These are phyloP conservation scores for Ottelia alismoides DNA, from an alignment of 106 monocot species.

Conservation along the genomic window DNA sequence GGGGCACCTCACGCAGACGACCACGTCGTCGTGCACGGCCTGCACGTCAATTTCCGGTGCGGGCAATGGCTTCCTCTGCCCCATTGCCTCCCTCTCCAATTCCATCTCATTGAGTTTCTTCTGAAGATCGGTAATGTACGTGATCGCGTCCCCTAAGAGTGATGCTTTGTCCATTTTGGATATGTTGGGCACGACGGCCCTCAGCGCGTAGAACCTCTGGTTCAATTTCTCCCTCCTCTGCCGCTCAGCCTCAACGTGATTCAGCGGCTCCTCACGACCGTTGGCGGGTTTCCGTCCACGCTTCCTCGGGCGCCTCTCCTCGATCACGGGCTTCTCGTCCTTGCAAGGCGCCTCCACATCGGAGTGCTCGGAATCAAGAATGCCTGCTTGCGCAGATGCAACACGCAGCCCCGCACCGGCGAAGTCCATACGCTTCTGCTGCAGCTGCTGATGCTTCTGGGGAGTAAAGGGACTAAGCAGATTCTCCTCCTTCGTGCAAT, in stretches of 20 bases:
- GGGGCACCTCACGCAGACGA: constrained; percentile 61
- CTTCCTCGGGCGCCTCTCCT: too few relatives aligned
- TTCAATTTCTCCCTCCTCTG: constrained; percentile 66
- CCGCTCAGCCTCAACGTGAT: constrained; percentile 63
- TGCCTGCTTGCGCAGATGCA: constrained; percentile 1
- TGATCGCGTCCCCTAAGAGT: too few relatives aligned
- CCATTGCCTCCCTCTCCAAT: constrained; percentile 20
- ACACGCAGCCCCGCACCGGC: constrained; percentile 8
- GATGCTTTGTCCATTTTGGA: too few relatives aligned
- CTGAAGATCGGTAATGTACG: too few relatives aligned
- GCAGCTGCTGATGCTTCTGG: too few relatives aligned
- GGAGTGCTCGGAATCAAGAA: constrained; percentile 19
- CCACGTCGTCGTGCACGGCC: constrained; percentile 29
- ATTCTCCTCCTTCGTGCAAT: neutral
- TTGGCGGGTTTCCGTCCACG: too few relatives aligned
- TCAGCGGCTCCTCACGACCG: too few relatives aligned
- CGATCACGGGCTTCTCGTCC: too few relatives aligned
- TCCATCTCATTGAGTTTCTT: constrained; percentile 62
- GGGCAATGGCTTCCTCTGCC: too few relatives aligned
- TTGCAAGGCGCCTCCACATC: constrained; percentile 26
- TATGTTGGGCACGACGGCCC: too few relatives aligned
- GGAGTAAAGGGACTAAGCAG: neutral
- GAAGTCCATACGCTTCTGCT: constrained; percentile 2
- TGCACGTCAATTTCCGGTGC: constrained; percentile 30
- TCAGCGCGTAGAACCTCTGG: too few relatives aligned